Percentiles rank a stretch among this genome's conserved stretches.
phyloP scores from a whole-genome alignment of 2,329 filamentous ascomycete species.

The Calonectria hawksworthii region DNA sequence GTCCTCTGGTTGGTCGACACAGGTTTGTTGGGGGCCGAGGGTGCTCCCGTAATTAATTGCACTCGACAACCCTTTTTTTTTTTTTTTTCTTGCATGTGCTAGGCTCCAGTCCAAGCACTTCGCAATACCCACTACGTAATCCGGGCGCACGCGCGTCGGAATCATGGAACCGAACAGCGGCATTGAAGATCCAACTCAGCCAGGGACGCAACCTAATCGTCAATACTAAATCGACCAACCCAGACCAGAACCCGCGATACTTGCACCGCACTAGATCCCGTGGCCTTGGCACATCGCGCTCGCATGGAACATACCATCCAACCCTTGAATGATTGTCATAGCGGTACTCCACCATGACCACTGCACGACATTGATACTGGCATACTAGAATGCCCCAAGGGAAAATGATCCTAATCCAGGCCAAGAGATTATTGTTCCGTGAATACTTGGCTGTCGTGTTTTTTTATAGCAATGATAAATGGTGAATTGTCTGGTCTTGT shows the following conservation, averaged over 20 bases:
- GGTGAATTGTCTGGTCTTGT: too few species aligned
- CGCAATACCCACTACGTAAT: conserved; percentile 12
- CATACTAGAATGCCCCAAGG: too few species aligned
- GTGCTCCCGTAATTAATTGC: conserved; percentile 19
- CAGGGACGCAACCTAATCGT: conserved; percentile 16
- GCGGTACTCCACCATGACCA: too few species aligned
- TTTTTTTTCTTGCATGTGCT: conserved; percentile 13
- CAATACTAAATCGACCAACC: conserved; percentile 6
- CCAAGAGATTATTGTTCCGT: too few species aligned
- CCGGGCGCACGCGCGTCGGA: conserved; percentile 9
- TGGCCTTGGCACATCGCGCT: background rate
- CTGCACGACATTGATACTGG: too few species aligned
- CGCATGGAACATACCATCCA: background rate
- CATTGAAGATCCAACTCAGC: background rate
- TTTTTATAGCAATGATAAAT: too few species aligned
- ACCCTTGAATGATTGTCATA: background rate
- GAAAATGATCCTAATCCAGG: too few species aligned
- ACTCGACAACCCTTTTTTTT: conserved; percentile 5
- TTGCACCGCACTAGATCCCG: background rate
- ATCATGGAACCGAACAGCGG: background rate
- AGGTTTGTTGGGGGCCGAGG: conserved; percentile 42
- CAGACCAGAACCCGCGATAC: background rate
- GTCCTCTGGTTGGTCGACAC: background rate
- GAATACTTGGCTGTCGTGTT: too few species aligned
- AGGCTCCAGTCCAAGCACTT: background rate